These are phyloP conservation scores for Quercus phellos DNA, from an alignment of 331 rosid species.

Conservation along the genomic window DNA sequence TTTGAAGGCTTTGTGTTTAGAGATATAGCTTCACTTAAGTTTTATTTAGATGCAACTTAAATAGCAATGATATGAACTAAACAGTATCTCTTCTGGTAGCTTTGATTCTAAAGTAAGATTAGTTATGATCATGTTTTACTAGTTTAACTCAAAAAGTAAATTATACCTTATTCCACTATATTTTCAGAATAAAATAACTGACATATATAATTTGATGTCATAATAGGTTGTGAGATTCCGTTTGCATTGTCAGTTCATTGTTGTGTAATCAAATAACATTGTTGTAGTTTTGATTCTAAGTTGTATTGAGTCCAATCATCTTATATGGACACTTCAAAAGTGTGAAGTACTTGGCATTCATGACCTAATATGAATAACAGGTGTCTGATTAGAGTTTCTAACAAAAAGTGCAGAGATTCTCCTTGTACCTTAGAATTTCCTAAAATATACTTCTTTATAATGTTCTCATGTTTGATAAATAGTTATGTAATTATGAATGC, in stretches of 20 bases:
- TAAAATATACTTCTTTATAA: background rate
- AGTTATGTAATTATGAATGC: no score
- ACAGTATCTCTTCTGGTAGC: background rate
- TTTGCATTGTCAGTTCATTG: no score
- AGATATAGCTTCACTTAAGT: background rate
- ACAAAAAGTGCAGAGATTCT: background rate
- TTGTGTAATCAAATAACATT: background rate
- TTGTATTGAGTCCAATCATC: background rate
- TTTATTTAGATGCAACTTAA: background rate
- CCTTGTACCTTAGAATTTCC: background rate
- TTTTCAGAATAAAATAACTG: background rate
- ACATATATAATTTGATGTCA: background rate
- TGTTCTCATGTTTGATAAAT: no score
- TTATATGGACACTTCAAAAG: background rate
- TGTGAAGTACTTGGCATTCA: background rate
- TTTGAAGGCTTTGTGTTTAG: background rate
- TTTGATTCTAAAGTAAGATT: background rate
- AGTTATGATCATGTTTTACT: background rate
- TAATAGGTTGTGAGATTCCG: no score
- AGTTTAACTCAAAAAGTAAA: background rate
- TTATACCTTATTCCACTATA: background rate
- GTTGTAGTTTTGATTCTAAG: background rate
- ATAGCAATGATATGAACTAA: background rate
- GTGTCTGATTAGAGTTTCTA: background rate
- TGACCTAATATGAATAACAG: background rate